Conservation (phyloP, 1,284 basidiomycete genomes). For the Trametes sp. region DNA sequence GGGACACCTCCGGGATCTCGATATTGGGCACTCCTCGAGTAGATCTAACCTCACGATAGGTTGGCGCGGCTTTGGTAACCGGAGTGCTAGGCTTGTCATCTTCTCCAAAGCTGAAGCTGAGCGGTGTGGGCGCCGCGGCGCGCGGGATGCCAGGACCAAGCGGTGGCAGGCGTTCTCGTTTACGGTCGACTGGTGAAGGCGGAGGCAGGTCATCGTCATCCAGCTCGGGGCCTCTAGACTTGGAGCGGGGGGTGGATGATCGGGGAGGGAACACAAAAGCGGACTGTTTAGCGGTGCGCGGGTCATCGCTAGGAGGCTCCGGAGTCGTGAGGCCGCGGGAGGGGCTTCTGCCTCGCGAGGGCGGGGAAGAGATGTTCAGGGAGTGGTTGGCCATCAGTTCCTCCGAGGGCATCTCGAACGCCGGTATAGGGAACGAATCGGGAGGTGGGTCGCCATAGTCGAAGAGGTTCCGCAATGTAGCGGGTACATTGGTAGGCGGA, state of each 20-base stretch:
- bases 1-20: slow-evolving; percentile 44
- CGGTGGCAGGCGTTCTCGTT: slow-evolving; percentile 37
- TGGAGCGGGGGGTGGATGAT: slow-evolving; percentile 42
- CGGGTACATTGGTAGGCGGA: slow-evolving; percentile 60
- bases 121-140: slow-evolving; percentile 17
- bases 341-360: slow-evolving; percentile 36
- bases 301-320: slow-evolving; percentile 45
- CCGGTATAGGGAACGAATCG: slow-evolving; percentile 54
- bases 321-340: slow-evolving; percentile 29
- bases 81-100: slow-evolving; percentile 1
- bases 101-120: slow-evolving; percentile 7
- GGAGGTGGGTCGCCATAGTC: slow-evolving; percentile 55
- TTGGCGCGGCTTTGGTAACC: slow-evolving; percentile 26
- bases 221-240: slow-evolving; percentile 36
- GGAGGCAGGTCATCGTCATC: slow-evolving; percentile 37
- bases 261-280: slow-evolving; percentile 64
- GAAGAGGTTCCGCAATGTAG: slow-evolving; percentile 74
- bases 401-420: slow-evolving; percentile 33
- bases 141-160: slow-evolving; percentile 42
- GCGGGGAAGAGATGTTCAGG: slow-evolving; percentile 39
- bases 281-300: slow-evolving; percentile 54
- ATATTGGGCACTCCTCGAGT: slow-evolving; percentile 50
- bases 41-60: slow-evolving; percentile 50
- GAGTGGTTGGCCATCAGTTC: slow-evolving; percentile 36
- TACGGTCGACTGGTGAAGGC: slow-evolving; percentile 26